phyloP scores from a whole-genome alignment of 257 asterid species.

The Ilex aquifolium region DNA sequence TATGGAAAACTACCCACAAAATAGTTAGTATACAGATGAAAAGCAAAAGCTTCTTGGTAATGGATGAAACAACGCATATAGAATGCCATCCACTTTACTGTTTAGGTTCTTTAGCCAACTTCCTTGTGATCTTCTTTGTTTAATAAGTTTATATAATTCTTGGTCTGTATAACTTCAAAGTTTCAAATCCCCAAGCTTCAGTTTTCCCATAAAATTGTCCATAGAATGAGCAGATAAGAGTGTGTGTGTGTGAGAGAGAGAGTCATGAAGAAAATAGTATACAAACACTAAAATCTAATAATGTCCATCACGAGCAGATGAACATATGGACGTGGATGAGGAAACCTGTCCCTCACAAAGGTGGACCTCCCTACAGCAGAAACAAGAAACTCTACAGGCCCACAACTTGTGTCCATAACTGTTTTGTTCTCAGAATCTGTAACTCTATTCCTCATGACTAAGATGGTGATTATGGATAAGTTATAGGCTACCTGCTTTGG shows the following conservation, averaged over 20 bases:
- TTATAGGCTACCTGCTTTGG: slow-evolving; percentile 1
- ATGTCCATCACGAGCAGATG: slow-evolving; percentile 22
- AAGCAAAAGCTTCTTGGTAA: too few species aligned
- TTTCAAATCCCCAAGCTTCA: slow-evolving; percentile 35
- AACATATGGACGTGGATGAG: slow-evolving; percentile 15
- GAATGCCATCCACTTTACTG: neutral
- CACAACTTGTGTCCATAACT: neutral
- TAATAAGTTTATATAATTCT: neutral
- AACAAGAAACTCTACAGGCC: neutral
- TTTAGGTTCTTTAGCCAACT: too few species aligned
- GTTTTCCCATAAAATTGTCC: slow-evolving; percentile 31
- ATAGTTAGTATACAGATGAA: too few species aligned
- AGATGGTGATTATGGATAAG: too few species aligned
- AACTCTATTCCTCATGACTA: too few species aligned
- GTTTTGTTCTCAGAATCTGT: too few species aligned
- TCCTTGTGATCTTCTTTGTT: too few species aligned
- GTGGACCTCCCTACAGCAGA: neutral
- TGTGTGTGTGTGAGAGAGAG: too few species aligned
- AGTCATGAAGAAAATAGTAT: too few species aligned
- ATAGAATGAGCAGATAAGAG: slow-evolving; percentile 6
- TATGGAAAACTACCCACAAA: too few species aligned
- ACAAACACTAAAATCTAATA: slow-evolving; percentile 45
- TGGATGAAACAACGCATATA: too few species aligned
- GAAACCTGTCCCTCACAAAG: slow-evolving; percentile 15
- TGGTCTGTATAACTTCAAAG: slow-evolving; percentile 9